A percentile compares a stretch with the other conserved stretches of the same genome.
These are phyloP conservation scores for Aureobasidium mangrovei DNA, from an alignment of 2,329 filamentous ascomycete species.

Conservation along the genomic window DNA sequence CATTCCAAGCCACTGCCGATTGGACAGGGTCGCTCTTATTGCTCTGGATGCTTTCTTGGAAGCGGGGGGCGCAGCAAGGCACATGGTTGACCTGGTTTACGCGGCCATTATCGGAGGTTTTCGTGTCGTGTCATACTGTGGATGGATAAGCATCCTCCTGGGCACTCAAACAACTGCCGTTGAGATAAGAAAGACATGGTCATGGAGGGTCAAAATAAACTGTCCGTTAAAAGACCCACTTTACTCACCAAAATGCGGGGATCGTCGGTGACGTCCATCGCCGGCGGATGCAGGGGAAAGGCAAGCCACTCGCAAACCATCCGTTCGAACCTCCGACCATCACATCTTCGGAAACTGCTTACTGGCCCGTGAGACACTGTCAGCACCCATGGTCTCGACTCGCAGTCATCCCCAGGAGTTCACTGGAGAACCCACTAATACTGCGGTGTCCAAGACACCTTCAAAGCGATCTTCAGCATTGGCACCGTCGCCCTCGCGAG, in stretches of 20 bases:
- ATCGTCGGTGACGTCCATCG: background rate
- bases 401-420: constrained; percentile 47
- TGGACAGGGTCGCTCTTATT: background rate
- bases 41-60: too few relatives aligned
- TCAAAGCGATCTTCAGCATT: constrained; percentile 8
- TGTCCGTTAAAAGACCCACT: background rate
- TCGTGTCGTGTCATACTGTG: background rate
- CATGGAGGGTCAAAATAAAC: background rate
- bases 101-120: too few relatives aligned
- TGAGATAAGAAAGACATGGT: too few relatives aligned
- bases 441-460: constrained; percentile 18
- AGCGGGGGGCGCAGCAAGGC: too few relatives aligned
- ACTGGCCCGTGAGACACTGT: too few relatives aligned
- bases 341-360: too few relatives aligned
- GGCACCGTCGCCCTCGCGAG: background rate
- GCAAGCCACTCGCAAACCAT: too few relatives aligned
- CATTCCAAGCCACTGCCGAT: background rate
- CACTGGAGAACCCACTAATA: constrained; percentile 36
- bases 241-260: background rate
- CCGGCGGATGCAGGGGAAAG: too few relatives aligned
- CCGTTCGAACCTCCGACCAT: too few relatives aligned
- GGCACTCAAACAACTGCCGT: too few relatives aligned
- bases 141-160: background rate
- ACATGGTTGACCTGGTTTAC: too few relatives aligned
- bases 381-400: constrained; percentile 44